Percentiles rank a stretch among this genome's conserved stretches.
Conservation (phyloP, 805 yeast genomes). For the Cyberlindnera americana region DNA sequence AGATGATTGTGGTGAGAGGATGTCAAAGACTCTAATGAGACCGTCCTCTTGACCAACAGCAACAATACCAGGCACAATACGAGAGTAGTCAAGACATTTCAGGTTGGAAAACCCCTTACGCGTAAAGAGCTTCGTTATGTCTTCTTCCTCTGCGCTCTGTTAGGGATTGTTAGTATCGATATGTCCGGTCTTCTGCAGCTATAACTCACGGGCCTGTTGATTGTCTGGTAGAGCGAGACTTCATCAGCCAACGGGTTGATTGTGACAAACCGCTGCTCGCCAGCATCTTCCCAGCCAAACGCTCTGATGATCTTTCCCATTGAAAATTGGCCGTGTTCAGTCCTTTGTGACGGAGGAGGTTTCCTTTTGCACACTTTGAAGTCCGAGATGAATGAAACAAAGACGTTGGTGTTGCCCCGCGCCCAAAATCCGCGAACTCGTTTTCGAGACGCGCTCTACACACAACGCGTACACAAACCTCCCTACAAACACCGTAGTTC, state of each 20-base stretch:
- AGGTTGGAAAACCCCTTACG: constrained; percentile 65
- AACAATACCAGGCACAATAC: constrained; percentile 50
- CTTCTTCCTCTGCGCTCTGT: constrained; percentile 34
- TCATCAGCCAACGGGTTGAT: constrained; percentile 76
- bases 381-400: no score
- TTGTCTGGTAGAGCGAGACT: constrained; percentile 59
- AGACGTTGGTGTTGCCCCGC: no score
- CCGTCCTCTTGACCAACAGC: constrained; percentile 80
- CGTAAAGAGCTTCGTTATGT: constrained; percentile 49
- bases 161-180: neutral
- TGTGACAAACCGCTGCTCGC: constrained; percentile 24
- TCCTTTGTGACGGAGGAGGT: no score
- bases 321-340: no score
- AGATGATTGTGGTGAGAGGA: constrained; percentile 34
- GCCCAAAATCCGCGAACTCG: neutral
- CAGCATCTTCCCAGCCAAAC: constrained; percentile 26
- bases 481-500: no score
- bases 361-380: no score
- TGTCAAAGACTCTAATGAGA: constrained; percentile 56
- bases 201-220: constrained; percentile 31
- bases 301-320: constrained; percentile 29
- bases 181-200: no score
- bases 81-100: constrained; percentile 64
- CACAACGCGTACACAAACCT: neutral
- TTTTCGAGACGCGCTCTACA: neutral